These are phyloP conservation scores for Komagataella mondaviorum DNA, from an alignment of 805 yeast genomes.

Conservation along the genomic window DNA sequence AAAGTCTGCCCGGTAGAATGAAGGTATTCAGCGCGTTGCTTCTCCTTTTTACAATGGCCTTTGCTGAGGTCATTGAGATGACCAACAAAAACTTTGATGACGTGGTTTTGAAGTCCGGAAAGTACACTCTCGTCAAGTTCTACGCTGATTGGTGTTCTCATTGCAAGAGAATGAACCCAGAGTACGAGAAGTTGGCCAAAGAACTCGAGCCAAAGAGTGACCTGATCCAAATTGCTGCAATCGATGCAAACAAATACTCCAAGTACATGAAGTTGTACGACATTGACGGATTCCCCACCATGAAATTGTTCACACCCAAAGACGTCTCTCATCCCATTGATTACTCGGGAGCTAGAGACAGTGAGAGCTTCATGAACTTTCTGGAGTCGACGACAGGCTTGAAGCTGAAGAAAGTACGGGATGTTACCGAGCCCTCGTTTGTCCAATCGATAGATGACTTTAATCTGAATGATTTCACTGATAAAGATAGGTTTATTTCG, in stretches of 20 bases:
- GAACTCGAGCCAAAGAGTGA: slow-evolving; percentile 18
- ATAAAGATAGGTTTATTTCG: slow-evolving; percentile 29
- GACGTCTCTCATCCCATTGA: slow-evolving; percentile 32
- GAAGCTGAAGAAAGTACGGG: slow-evolving; percentile 8
- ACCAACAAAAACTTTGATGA: slow-evolving; percentile 39
- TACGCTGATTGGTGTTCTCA: slow-evolving; percentile 68
- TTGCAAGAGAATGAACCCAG: slow-evolving; percentile 45
- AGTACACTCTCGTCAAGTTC: slow-evolving; percentile 66
- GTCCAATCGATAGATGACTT: slow-evolving; percentile 14
- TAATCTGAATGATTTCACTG: slow-evolving; percentile 26
- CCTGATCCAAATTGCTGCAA: slow-evolving; percentile 32
- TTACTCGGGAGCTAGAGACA: slow-evolving; percentile 39
- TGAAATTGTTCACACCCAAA: slow-evolving; percentile 42
- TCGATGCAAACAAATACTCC: slow-evolving; percentile 48
- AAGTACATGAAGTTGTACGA: slow-evolving; percentile 34
- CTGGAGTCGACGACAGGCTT: slow-evolving; percentile 23
- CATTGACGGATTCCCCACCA: slow-evolving; percentile 54
- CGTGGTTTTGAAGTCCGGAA: slow-evolving; percentile 43
- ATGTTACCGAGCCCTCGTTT: slow-evolving; percentile 9
- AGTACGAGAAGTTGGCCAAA: slow-evolving; percentile 33
- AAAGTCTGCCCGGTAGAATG: not conserved
- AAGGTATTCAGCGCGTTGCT: not conserved
- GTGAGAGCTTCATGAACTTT: slow-evolving; percentile 35
- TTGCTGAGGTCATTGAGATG: slow-evolving; percentile 23
- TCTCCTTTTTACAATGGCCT: slow-evolving; percentile 5